These are phyloP conservation scores for Boletus rex-veris DNA, from an alignment of 768 basidiomycete species.

Conservation along the genomic window DNA sequence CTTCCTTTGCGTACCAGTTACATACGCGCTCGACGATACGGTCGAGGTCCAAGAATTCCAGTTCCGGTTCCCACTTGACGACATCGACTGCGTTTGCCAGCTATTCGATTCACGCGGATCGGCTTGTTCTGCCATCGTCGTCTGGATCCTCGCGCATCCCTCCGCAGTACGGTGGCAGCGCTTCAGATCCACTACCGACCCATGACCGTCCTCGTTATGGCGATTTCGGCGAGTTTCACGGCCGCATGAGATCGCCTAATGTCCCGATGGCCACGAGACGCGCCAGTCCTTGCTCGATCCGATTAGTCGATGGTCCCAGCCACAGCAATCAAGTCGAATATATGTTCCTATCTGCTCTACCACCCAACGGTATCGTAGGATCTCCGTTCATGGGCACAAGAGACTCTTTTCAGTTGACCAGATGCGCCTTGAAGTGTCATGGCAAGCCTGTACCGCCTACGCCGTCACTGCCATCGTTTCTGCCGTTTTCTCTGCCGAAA, in stretches of 20 bases:
- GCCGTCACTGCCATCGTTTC: conserved; percentile 20
- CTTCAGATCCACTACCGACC: not conserved
- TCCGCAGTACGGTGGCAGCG: not conserved
- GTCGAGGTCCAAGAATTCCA: not conserved
- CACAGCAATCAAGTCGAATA: conserved; percentile 16
- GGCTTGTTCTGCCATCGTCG: not conserved
- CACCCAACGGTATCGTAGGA: conserved; percentile 9
- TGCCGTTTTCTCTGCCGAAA: conserved; percentile 4
- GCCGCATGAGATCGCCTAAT: not conserved
- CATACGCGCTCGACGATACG: not conserved
- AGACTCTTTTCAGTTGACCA: conserved; percentile 30
- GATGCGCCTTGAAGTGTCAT: conserved; percentile 6
- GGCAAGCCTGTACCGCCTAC: conserved; percentile 20
- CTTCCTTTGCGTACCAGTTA: conserved; percentile 7
- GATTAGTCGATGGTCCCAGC: conserved; percentile 19
- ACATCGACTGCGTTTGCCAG: conserved; percentile 9
- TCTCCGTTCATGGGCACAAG: conserved; percentile 25
- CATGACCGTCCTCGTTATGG: not conserved
- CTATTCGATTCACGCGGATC: conserved; percentile 4
- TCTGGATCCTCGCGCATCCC: not conserved
- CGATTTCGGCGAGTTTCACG: conserved; percentile 6
- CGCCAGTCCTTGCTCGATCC: conserved; percentile 22
- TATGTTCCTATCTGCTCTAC: conserved; percentile 24
- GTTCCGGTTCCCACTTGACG: conserved; percentile 6
- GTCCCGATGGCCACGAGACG: conserved; percentile 1